A percentile compares a stretch with the other conserved stretches of the same genome.
Evolutionary conservation across 306 rosid genomes (phyloP).

Genomic region (Acacia crassicarpa): DNA sequence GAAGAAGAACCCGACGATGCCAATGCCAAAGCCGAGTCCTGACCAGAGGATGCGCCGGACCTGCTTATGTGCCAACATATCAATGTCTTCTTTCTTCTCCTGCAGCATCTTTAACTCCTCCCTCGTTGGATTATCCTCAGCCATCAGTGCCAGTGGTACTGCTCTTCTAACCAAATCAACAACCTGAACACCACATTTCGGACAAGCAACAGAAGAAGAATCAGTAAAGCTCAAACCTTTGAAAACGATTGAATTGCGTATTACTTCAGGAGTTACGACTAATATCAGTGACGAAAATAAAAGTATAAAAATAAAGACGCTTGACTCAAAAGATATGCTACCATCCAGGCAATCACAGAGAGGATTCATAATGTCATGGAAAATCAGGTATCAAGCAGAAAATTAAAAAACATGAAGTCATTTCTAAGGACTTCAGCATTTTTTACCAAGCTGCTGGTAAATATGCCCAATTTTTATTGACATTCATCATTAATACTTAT

Average conservation of each 20-base stretch:
- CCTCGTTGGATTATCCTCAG: conserved; percentile 62
- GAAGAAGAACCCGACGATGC: conserved; percentile 67
- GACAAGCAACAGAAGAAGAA: conserved; percentile 16
- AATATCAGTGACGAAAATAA: conserved; percentile 12
- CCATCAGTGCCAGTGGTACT: conserved; percentile 67
- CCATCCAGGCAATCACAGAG: neutral
- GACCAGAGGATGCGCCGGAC: conserved; percentile 79
- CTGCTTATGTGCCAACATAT: conserved; percentile 70
- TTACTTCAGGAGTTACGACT: neutral
- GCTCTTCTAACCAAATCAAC: conserved; percentile 82
- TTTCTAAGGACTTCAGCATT: neutral
- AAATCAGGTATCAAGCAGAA: neutral
- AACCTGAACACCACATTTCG: conserved; percentile 51
- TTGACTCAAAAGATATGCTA: neutral
- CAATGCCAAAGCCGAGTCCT: conserved; percentile 52
- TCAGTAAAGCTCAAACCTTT: neutral
- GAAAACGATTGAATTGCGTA: conserved; percentile 18
- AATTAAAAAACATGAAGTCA: neutral
- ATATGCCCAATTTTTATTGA: too few relatives aligned
- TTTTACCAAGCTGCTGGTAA: neutral
- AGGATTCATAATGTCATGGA: neutral
- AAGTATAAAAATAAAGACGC: neutral
- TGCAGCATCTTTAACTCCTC: conserved; percentile 68
- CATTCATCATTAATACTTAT: too few relatives aligned
- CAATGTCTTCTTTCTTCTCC: conserved; percentile 72